Base-by-base conservation (phyloP, 441 rosid genomes). In the Codiaeum variegatum region DNA sequence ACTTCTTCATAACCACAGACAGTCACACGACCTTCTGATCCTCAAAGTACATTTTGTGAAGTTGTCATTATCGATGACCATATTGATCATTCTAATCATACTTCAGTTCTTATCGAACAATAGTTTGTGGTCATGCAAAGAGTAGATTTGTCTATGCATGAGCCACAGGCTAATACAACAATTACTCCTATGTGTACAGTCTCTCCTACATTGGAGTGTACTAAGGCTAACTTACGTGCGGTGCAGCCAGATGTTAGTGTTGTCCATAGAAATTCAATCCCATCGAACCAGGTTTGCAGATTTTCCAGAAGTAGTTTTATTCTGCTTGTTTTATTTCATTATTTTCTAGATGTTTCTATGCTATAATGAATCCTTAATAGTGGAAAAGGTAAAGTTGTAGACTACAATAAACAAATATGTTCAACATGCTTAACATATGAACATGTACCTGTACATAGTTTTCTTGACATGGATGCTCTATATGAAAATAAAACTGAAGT, bases 201-300 rank as follows among this genome's bases (percentile, higher is more conserved):
- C 52, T 32, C 32, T 5, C 59, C 61, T 72, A 13, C 36, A n/a
- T 23, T 69, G 67, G 71, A 61, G 62, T 32, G 26, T 56, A 23
- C 26, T 49, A 55, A 28, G 31, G 51, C 77, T 19, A 23, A 32
- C 61, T 29, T 49, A 59, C 52, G 55, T 64, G 29, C 67, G 71
- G 59, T 55, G 34, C 62, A 47, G 47, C 66, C 71, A 51, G 73
- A 73, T 44, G 21, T 23, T 52, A 46, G 62, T 55, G 3, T 61
- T 6, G 12, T 54, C 31, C 62, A 67, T 46, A 32, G 42, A 67
- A 23, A 36, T 66, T 44, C 78, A 36, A 16, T 52, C 42, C 34
- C 54, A n/a, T 32, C 23, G 32, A 40, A 51, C 69, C 79, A 73
- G 77, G 83, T 80, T 51, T 69, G 62, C 15, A 29, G 31, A 65